These are phyloP conservation scores for Kwoniella sp. DNA, from an alignment of 768 basidiomycete species.

Conservation along the genomic window DNA sequence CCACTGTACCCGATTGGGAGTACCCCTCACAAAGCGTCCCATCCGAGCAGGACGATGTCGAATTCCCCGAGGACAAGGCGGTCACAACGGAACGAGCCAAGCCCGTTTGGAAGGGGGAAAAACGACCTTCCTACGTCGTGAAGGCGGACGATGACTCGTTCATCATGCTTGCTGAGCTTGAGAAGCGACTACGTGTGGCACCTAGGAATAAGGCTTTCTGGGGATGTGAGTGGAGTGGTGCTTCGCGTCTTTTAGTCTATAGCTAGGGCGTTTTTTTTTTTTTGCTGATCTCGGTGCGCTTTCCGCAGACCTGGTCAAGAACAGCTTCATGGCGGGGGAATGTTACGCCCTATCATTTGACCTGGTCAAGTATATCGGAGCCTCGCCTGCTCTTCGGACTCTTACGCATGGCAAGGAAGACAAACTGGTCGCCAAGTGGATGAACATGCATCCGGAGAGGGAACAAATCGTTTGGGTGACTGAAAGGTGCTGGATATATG, in stretches of 20 bases:
- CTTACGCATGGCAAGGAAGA: constrained; percentile 83
- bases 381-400: constrained; percentile 67
- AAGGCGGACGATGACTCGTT: constrained; percentile 97
- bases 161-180: constrained; percentile 90
- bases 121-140: constrained; percentile 84
- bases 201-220: constrained; percentile 61
- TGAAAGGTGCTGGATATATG: constrained; percentile 97
- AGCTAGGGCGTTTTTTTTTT: no score
- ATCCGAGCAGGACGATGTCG: not conserved
- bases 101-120: constrained; percentile 55
- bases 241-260: not conserved
- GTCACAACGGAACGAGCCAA: constrained; percentile 5
- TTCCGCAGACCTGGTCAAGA: constrained; percentile 67
- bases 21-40: constrained; percentile 21
- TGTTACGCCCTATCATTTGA: constrained; percentile 86
- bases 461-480: constrained; percentile 81
- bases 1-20: constrained; percentile 81
- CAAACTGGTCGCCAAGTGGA: constrained; percentile 86
- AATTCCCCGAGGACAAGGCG: not conserved
- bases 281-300: constrained; percentile 3
- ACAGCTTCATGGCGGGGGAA: constrained; percentile 94
- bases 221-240: constrained; percentile 54
- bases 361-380: constrained; percentile 83
- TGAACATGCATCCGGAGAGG: constrained; percentile 72
- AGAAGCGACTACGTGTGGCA: constrained; percentile 79